Evolutionary conservation across 805 yeast genomes (phyloP).

Genomic region (Maudiozyma bulderi): DNA sequence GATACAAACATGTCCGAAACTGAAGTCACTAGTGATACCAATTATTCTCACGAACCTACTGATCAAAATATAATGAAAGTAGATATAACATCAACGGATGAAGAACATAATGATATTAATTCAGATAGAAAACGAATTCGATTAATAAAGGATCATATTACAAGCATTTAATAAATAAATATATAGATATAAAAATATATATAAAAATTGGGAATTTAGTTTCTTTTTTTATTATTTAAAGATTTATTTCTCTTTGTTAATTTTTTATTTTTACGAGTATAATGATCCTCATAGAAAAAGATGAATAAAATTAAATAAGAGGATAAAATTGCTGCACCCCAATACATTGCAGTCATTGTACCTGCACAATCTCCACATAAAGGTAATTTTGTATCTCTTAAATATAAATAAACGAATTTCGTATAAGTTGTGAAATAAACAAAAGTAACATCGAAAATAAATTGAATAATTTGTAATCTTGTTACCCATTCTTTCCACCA

Average conservation of each 20-base stretch:
- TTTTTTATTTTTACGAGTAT: slow-evolving; percentile 35
- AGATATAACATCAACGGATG: no score
- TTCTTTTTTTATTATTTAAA: background rate
- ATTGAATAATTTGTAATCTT: slow-evolving; percentile 87
- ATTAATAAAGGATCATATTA: background rate
- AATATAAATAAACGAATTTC: slow-evolving; percentile 29
- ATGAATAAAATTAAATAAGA: slow-evolving; percentile 67
- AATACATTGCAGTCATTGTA: slow-evolving; percentile 56
- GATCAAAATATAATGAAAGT: no score
- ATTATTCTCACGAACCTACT: no score
- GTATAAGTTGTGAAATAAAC: slow-evolving; percentile 85
- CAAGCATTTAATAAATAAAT: background rate
- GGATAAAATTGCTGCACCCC: slow-evolving; percentile 68
- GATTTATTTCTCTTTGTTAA: slow-evolving; percentile 26
- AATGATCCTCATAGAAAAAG: slow-evolving; percentile 70
- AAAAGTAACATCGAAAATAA: slow-evolving; percentile 75
- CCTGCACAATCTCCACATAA: slow-evolving; percentile 69
- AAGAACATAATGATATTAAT: background rate
- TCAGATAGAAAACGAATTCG: background rate
- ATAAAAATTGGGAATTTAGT: background rate
- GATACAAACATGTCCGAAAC: no score
- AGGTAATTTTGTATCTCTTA: slow-evolving; percentile 29
- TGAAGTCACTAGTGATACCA: no score
- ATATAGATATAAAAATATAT: background rate
- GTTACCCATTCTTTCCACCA: slow-evolving; percentile 99